Base-by-base conservation (phyloP, 2,329 filamentous ascomycete genomes). In the Xylariaceae sp. region DNA sequence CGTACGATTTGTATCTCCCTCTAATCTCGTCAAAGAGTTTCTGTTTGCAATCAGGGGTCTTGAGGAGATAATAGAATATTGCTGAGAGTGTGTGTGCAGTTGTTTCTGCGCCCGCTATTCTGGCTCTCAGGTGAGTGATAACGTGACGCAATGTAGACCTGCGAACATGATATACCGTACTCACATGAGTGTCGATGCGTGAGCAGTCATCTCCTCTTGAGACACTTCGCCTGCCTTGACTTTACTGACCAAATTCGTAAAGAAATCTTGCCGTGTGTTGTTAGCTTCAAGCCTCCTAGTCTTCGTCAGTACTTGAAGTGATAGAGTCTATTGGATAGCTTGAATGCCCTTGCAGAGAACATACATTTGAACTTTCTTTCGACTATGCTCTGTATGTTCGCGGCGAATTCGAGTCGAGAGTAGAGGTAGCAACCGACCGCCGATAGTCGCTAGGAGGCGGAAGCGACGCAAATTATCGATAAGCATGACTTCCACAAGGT, bases 91-190 rank as follows among this genome's bases (percentile, higher is more conserved):
- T 70, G 4, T 72, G 77, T 2, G 75, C 74, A 4, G 75, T 76
- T 0, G 77, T 80, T 53, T 79, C 76, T 28, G 72, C 74, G 10
- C 76, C 75, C 1, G 74, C 76, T 31, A 76, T 72, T 17, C 56
- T 61, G n/a, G n/a, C n/a, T n/a, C n/a, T n/a, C n/a, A n/a, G n/a
- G n/a, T n/a, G n/a, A n/a, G n/a, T n/a, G n/a, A n/a, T n/a, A n/a
- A n/a, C n/a, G n/a, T n/a, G n/a, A n/a, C n/a, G n/a, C 18, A n/a
- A 14, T 7, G 14, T 9, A 12, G 42, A 33, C n/a, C n/a, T n/a
- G n/a, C n/a, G n/a, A n/a, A n/a, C n/a, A n/a, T n/a, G n/a, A n/a
- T n/a, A 18, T 7, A 18, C 14, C 4, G 16, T 6, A 40, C 18
- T 40, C 47, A 57, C 55, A 40, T 33, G 14, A 55, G 9, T 5